phyloP scores from a whole-genome alignment of 331 rosid species.

The Rosa hybrid region DNA sequence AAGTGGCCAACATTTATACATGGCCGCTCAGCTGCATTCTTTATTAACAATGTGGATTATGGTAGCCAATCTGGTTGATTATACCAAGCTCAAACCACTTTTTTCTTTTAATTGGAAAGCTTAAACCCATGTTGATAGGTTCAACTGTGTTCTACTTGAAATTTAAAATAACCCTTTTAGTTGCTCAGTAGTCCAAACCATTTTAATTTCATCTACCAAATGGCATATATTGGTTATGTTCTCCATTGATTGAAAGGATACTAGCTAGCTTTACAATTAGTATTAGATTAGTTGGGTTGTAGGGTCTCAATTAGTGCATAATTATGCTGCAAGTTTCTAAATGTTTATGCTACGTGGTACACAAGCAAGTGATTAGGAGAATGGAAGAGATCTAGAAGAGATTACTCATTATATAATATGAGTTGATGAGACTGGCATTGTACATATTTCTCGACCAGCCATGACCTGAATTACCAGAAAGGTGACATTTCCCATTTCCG shows the following conservation, averaged over 20 bases:
- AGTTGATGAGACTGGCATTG: neutral
- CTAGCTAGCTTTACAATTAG: neutral
- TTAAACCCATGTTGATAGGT: neutral
- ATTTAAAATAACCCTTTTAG: neutral
- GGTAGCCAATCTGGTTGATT: constrained; percentile 9
- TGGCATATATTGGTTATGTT: neutral
- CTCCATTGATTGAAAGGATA: neutral
- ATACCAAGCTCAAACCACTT: constrained; percentile 8
- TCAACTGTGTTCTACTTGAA: constrained; percentile 4
- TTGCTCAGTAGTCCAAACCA: neutral
- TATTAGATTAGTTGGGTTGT: neutral
- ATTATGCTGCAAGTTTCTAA: constrained; percentile 10
- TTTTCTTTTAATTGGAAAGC: neutral
- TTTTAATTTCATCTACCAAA: constrained; percentile 6
- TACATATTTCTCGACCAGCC: constrained; percentile 10
- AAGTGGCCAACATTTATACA: constrained; percentile 43
- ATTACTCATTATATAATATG: neutral
- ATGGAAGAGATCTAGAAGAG: neutral
- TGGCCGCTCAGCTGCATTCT: constrained; percentile 26
- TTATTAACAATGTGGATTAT: neutral
- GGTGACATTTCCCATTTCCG: constrained; percentile 10
- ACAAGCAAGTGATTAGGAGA: neutral
- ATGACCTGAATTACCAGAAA: constrained; percentile 9
- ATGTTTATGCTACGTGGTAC: neutral
- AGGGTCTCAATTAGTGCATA: neutral